Evolutionary conservation across 2,329 filamentous ascomycete species (phyloP).

Genomic region (Pseudogymnoascus sp.): DNA sequence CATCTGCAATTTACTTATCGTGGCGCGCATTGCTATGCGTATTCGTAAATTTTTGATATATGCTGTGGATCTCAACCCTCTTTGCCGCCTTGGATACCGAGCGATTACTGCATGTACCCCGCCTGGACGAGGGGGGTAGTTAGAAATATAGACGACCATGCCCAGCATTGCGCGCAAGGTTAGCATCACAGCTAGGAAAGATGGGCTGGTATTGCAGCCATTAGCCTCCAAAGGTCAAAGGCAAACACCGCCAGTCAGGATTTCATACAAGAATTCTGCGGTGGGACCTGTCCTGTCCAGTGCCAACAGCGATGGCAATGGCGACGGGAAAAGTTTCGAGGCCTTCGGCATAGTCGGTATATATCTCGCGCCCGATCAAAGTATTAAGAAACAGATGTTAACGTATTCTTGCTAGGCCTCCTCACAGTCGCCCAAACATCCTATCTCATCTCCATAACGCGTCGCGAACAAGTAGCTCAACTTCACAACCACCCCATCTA

Average conservation of each 20-base stretch:
- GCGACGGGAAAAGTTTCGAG: slow-evolving; percentile 24
- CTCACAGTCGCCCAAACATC: slow-evolving; percentile 72
- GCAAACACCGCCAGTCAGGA: slow-evolving; percentile 22
- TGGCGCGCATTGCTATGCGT: slow-evolving; percentile 2
- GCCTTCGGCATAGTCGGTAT: slow-evolving; percentile 28
- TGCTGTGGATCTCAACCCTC: background rate
- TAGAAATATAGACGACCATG: slow-evolving; percentile 20
- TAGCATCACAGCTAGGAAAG: slow-evolving; percentile 26
- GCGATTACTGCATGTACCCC: background rate
- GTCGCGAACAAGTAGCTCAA: slow-evolving; percentile 79
- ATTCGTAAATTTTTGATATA: background rate
- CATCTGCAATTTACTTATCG: background rate
- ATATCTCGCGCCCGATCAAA: slow-evolving; percentile 9
- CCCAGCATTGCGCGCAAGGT: slow-evolving; percentile 28
- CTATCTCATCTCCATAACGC: slow-evolving; percentile 80
- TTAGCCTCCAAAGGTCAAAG: slow-evolving; percentile 23
- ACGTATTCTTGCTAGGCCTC: slow-evolving; percentile 49
- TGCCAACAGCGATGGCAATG: slow-evolving; percentile 6
- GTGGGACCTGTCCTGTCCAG: slow-evolving; percentile 20
- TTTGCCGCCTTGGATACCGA: background rate
- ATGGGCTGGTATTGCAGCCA: slow-evolving; percentile 28
- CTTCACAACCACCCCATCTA: slow-evolving; percentile 77
- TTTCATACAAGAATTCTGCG: slow-evolving; percentile 24
- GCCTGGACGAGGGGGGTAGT: background rate
- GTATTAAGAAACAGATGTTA: background rate